Evolutionary conservation across 176 grass and related monocot genomes (phyloP).

Genomic region (Rhynchospora pubera): DNA sequence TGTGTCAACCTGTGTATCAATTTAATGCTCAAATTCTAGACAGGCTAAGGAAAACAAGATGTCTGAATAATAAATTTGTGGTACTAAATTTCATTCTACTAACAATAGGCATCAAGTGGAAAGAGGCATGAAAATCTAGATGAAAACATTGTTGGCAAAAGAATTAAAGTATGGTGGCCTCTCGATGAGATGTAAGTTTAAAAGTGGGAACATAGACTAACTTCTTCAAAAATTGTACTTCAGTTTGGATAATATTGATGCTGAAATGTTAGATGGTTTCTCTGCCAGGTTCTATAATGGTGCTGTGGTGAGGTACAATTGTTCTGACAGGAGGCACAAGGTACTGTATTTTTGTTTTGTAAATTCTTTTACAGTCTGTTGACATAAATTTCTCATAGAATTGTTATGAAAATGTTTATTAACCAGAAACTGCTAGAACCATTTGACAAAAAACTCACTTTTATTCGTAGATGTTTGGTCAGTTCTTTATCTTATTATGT

Average conservation of each 20-base stretch:
- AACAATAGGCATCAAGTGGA: conserved; percentile 30
- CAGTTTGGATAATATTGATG: not conserved
- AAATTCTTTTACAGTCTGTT: no score
- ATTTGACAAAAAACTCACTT: not conserved
- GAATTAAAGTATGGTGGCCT: conserved; percentile 84
- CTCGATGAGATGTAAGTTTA: conserved; percentile 52
- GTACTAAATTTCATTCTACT: conserved; percentile 7
- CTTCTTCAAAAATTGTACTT: not conserved
- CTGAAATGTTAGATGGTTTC: conserved; percentile 15
- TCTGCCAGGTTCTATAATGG: conserved; percentile 61
- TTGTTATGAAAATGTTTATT: not conserved
- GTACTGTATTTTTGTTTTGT: no score
- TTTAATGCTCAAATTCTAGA: not conserved
- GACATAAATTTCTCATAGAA: not conserved
- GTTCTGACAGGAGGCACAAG: conserved; percentile 42
- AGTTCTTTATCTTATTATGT: not conserved
- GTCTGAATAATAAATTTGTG: not conserved
- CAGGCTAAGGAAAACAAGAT: no score
- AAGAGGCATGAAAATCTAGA: conserved; percentile 34
- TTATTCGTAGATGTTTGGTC: not conserved
- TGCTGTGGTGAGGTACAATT: conserved; percentile 30
- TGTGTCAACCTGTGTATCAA: no score
- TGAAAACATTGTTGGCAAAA: conserved; percentile 44
- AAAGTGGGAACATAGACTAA: conserved; percentile 6
- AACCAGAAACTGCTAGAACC: not conserved